Evolutionary conservation across 1,284 basidiomycete species (phyloP), one percentile per base, ranked within the genome.

Genomic region (Chiua sp.): DNA sequence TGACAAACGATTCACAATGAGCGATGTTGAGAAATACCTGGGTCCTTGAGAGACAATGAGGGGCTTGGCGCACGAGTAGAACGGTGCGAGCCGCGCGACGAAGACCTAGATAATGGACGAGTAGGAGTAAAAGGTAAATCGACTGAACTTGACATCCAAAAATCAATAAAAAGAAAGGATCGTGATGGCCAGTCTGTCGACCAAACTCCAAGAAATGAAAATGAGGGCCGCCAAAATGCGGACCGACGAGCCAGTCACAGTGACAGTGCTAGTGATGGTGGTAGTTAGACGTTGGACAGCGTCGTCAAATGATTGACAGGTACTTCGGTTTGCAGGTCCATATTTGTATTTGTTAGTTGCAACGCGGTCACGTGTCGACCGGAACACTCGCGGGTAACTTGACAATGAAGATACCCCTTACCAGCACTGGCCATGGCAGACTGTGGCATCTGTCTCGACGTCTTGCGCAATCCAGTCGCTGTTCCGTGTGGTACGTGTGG

Each of bases 361-460:
- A 42, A 72, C 71, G 73, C 74, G 71, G 46, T 75, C 71, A 72
- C 63, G 64, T 72, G 30, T 32, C 10, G 71, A 59, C 13, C 8
- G 3, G 20, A 3, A 7, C 5, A 39, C 18, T 18, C 37, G 18
- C 35, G 35, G 35, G 35, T 16, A 1, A 39, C 4, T 30, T 15
- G 3, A 49, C 10, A 10, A n/a, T 33, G 30, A 39, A 37, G 35
- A 16, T 37, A 37, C 35, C 13, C 35, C 16, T 37, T 32, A 32
- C 30, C 10, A 32, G 30, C 10, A 32, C 30, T 32, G 30, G 30
- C 18, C 15, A 81, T 83, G 81, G 68, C 77, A 42, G 68, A 81
- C 44, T 89, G 87, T 74, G 79, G 82, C n/a, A 88, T 90, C 59
- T 90, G 87, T 62, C 77, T 90, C 20, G 80, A 81, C 12, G 64